These are phyloP conservation scores for Wallacemonas sp. DNA, from an alignment of 208 protist genomes.

Conservation along the genomic window DNA sequence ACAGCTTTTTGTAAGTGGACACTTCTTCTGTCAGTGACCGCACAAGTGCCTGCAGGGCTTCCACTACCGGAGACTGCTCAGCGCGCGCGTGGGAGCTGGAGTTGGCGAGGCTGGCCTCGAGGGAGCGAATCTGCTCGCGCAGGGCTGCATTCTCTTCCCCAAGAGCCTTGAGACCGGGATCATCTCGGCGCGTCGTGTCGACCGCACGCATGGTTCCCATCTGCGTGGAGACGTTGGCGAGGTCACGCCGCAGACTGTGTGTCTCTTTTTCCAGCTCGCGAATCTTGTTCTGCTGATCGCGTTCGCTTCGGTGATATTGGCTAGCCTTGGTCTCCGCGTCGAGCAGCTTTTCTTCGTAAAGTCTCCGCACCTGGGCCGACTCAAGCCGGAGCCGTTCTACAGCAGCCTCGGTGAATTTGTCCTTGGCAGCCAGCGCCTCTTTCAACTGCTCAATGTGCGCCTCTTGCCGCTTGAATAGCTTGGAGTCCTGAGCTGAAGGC, in stretches of 20 bases:
- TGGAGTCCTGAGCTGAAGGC: constrained; percentile 34
- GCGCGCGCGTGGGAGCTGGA: not conserved
- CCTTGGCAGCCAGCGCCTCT: constrained; percentile 62
- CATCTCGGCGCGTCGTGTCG: not conserved
- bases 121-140: constrained; percentile 33
- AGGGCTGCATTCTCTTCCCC: constrained; percentile 35
- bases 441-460: constrained; percentile 52
- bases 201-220: not conserved
- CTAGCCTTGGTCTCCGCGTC: constrained; percentile 19
- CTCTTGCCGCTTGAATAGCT: constrained; percentile 52
- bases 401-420: constrained; percentile 54
- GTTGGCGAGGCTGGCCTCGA: not conserved
- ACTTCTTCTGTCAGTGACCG: constrained; percentile 6
- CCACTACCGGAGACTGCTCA: not conserved
- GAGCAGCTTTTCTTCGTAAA: constrained; percentile 62
- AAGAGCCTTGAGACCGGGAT: constrained; percentile 21
- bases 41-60: constrained; percentile 12
- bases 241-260: constrained; percentile 22
- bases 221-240: constrained; percentile 8
- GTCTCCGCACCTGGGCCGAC: constrained; percentile 47
- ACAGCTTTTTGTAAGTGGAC: constrained; percentile 13
- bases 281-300: not conserved
- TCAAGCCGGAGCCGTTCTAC: constrained; percentile 59
- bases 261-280: constrained; percentile 30
- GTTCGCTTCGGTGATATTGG: constrained; percentile 3